phyloP scores from a whole-genome alignment of 306 rosid species.

The Corylus avellana region DNA sequence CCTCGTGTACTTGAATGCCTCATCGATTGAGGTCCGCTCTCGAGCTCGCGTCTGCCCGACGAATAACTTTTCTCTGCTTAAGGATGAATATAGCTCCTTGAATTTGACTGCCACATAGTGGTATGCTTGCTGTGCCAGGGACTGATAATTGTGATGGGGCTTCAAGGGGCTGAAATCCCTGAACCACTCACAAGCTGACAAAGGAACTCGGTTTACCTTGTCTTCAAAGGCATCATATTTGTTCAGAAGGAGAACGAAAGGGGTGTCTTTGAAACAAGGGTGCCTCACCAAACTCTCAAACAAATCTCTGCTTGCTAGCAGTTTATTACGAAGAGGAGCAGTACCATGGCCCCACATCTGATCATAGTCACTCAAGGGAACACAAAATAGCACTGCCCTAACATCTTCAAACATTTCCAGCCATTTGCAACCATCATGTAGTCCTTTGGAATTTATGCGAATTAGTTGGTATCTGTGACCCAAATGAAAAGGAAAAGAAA shows the following conservation, averaged over 20 bases:
- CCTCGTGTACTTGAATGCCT: constrained; percentile 72
- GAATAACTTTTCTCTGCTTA: constrained; percentile 65
- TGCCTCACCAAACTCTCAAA: constrained; percentile 78
- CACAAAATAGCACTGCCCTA: constrained; percentile 76
- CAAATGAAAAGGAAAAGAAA: constrained; percentile 12
- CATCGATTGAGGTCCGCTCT: constrained; percentile 67
- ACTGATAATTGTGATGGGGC: constrained; percentile 59
- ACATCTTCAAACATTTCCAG: constrained; percentile 89
- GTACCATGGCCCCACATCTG: constrained; percentile 59
- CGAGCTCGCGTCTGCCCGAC: constrained; percentile 69
- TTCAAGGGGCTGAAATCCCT: constrained; percentile 72
- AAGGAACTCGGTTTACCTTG: constrained; percentile 62
- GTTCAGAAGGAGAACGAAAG: constrained; percentile 74
- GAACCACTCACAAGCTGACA: constrained; percentile 86
- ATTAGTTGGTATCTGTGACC: constrained; percentile 71
- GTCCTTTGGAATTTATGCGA: constrained; percentile 74
- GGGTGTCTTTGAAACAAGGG: constrained; percentile 68
- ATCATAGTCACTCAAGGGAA: constrained; percentile 76
- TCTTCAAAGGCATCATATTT: constrained; percentile 81
- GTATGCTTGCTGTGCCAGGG: constrained; percentile 78
- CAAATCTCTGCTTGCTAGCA: constrained; percentile 72
- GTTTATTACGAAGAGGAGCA: constrained; percentile 56
- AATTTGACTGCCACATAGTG: constrained; percentile 77
- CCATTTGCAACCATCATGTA: constrained; percentile 87
- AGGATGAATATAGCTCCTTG: constrained; percentile 70